A percentile compares a stretch with the other conserved stretches of the same genome.
phyloP scores from a whole-genome alignment of 805 yeast genomes.

The Candida dajiaensis region DNA sequence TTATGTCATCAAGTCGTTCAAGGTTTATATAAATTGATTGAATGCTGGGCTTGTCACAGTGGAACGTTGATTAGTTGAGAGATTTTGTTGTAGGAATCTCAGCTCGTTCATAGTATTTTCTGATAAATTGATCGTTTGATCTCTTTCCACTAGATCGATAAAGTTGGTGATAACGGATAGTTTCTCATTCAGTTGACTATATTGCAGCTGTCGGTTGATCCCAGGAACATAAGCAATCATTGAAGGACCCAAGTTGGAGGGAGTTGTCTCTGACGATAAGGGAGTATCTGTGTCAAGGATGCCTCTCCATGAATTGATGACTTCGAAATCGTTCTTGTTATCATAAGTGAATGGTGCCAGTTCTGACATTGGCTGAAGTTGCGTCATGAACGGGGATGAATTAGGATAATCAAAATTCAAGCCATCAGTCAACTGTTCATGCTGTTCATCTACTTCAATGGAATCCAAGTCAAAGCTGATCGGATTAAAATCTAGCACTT shows the following conservation, averaged over 20 bases:
- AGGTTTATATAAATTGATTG: not conserved
- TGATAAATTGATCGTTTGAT: conserved; percentile 2
- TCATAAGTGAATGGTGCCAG: conserved; percentile 5
- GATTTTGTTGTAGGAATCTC: not conserved
- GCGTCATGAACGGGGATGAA: not conserved
- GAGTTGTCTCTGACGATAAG: not conserved
- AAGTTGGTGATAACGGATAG: conserved; percentile 8
- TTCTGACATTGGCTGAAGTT: conserved; percentile 22
- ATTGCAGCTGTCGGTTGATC: not conserved
- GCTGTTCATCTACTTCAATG: not conserved
- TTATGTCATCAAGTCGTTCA: not conserved
- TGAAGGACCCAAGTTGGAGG: not conserved
- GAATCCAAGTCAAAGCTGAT: conserved; percentile 3
- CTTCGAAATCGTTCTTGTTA: not conserved
- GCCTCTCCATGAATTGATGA: not conserved
- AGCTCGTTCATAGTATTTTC: conserved; percentile 6
- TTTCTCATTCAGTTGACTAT: conserved; percentile 1
- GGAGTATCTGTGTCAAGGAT: conserved; percentile 1
- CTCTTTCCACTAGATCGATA: conserved; percentile 8
- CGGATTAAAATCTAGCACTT: conserved; percentile 7
- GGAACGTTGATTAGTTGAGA: not conserved
- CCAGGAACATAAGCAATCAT: not conserved
- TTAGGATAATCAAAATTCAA: not conserved
- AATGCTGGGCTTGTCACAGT: not conserved
- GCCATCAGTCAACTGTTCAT: not conserved